These are phyloP conservation scores for Phaeophleospora eucalypticola DNA, from an alignment of 2,329 filamentous ascomycete species.

Conservation along the genomic window DNA sequence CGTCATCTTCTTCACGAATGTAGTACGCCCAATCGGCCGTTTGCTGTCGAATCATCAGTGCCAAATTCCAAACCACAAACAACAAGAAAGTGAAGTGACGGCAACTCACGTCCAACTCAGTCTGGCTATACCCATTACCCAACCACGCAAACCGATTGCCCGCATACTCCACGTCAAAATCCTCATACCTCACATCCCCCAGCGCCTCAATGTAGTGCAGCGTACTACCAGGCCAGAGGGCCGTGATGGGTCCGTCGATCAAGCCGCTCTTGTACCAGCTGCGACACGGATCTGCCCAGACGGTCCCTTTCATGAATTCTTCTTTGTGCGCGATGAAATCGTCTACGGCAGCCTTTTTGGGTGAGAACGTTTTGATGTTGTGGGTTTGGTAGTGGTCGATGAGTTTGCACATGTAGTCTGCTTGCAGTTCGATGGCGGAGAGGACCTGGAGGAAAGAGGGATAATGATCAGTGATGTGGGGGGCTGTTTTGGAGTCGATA, in stretches of 20 bases:
- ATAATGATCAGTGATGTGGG: too few relatives aligned
- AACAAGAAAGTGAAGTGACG: background rate
- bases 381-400: slow-evolving; percentile 20
- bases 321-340: slow-evolving; percentile 41
- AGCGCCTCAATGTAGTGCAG: slow-evolving; percentile 25
- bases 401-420: slow-evolving; percentile 15
- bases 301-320: slow-evolving; percentile 13
- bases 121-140: slow-evolving; percentile 19
- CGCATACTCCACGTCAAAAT: slow-evolving; percentile 38
- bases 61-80: background rate
- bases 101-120: slow-evolving; percentile 15
- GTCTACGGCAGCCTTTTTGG: slow-evolving; percentile 37
- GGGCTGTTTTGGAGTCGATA: too few relatives aligned
- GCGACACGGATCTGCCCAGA: slow-evolving; percentile 35
- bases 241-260: slow-evolving; percentile 5
- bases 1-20: slow-evolving; percentile 16
- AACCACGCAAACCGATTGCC: slow-evolving; percentile 25
- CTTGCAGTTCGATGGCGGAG: slow-evolving; percentile 15
- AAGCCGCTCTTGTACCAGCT: slow-evolving; percentile 53
- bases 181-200: slow-evolving; percentile 41
- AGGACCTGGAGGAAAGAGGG: too few relatives aligned
- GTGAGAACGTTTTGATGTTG: slow-evolving; percentile 25
- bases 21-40: slow-evolving; percentile 10
- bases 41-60: background rate
- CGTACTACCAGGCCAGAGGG: slow-evolving; percentile 12